Evolutionary conservation across 192 early-diverging fungal genomes (phyloP).

Genomic region (Backusella liffmaniae): DNA sequence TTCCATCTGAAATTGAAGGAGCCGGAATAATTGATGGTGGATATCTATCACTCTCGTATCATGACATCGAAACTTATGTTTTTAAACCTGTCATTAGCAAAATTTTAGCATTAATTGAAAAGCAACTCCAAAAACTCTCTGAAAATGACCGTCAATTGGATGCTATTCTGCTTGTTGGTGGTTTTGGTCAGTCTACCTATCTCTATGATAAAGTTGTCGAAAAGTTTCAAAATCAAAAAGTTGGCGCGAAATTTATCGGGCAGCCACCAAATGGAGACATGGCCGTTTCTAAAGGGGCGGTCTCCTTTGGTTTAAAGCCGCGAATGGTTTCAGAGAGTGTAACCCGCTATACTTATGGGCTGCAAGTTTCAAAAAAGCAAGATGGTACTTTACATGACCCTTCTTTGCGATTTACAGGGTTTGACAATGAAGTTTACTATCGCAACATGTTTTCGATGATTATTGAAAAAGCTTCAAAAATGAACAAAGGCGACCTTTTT

Average conservation of each 20-base stretch:
- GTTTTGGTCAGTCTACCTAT: slow-evolving; percentile 54
- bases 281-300: slow-evolving; percentile 53
- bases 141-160: slow-evolving; percentile 26
- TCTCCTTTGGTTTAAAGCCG: slow-evolving; percentile 52
- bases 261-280: slow-evolving; percentile 53
- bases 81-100: slow-evolving; percentile 57
- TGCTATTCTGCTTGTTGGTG: slow-evolving; percentile 55
- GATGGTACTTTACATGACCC: neutral
- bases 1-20: slow-evolving; percentile 43
- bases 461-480: neutral
- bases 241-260: slow-evolving; percentile 44
- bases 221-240: slow-evolving; percentile 34
- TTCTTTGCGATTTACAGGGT: neutral
- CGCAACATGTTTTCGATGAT: neutral
- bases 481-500: neutral
- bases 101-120: slow-evolving; percentile 46
- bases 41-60: slow-evolving; percentile 44
- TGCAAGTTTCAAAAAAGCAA: slow-evolving; percentile 12
- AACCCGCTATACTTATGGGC: slow-evolving; percentile 49
- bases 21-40: slow-evolving; percentile 48
- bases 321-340: slow-evolving; percentile 48
- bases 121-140: slow-evolving; percentile 45
- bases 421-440: neutral
- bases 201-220: slow-evolving; percentile 47
- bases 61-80: slow-evolving; percentile 44